Evolutionary conservation across 139 green algal species (phyloP).

Genomic region (Chlorella vulgaris): DNA sequence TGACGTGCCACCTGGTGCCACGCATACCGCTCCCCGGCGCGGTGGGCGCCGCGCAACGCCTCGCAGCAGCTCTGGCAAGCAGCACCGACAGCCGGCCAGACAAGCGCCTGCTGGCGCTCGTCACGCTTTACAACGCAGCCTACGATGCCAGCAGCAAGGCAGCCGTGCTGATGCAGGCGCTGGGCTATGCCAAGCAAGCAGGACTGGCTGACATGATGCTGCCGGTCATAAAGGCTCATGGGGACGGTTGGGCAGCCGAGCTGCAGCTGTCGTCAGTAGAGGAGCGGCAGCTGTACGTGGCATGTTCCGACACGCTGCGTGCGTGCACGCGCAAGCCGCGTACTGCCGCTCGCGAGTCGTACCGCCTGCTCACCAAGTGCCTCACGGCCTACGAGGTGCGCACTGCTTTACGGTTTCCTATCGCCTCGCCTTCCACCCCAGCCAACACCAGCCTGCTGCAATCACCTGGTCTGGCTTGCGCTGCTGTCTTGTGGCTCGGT

Average conservation of each 20-base stretch:
- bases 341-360: slow-evolving; percentile 46
- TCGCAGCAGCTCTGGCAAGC: slow-evolving; percentile 29
- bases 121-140: slow-evolving; percentile 55
- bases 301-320: slow-evolving; percentile 37
- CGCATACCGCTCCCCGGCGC: slow-evolving; percentile 29
- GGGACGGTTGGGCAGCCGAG: slow-evolving; percentile 40
- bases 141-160: slow-evolving; percentile 36
- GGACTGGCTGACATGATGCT: slow-evolving; percentile 44
- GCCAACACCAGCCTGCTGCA: too few relatives aligned
- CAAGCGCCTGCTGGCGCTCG: slow-evolving; percentile 46
- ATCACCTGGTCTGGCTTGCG: too few relatives aligned
- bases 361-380: slow-evolving; percentile 41
- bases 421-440: too few relatives aligned
- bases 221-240: slow-evolving; percentile 27
- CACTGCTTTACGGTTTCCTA: too few relatives aligned
- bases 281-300: slow-evolving; percentile 37
- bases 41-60: slow-evolving; percentile 16
- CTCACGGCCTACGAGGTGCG: slow-evolving; percentile 46
- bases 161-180: slow-evolving; percentile 39
- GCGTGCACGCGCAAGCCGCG: slow-evolving; percentile 43
- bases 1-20: slow-evolving; percentile 54
- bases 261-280: slow-evolving; percentile 20
- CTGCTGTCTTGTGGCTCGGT: too few relatives aligned
- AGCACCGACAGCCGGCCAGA: slow-evolving; percentile 14
- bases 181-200: slow-evolving; percentile 28